phyloP scores from a whole-genome alignment of 306 rosid species.

The Medicago ruthenica region DNA sequence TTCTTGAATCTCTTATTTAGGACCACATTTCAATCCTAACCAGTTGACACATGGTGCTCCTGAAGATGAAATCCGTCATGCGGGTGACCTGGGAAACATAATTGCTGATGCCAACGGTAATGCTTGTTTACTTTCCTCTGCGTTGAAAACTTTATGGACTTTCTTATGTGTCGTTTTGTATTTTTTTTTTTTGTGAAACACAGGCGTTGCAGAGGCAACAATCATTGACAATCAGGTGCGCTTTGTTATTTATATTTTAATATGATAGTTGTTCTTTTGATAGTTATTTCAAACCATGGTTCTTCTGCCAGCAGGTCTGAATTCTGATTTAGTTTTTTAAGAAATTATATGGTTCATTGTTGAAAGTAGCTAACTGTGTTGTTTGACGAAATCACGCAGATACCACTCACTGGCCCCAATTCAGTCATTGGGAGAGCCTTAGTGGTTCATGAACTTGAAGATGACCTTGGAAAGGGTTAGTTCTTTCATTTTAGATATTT shows the following conservation, averaged over 20 bases:
- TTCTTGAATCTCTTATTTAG: conserved; percentile 49
- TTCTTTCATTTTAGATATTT: conserved; percentile 44
- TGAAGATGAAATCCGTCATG: conserved; percentile 89
- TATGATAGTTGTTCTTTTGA: neutral
- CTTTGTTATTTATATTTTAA: conserved; percentile 15
- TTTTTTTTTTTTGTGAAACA: conserved; percentile 36
- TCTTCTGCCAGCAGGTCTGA: neutral
- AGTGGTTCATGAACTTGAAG: conserved; percentile 86
- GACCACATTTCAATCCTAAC: conserved; percentile 91
- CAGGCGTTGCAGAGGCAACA: conserved; percentile 80
- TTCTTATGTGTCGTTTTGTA: conserved; percentile 23
- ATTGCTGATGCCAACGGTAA: conserved; percentile 77
- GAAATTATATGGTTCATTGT: conserved; percentile 10
- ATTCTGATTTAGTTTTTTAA: neutral
- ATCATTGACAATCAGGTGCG: conserved; percentile 78
- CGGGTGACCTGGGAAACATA: conserved; percentile 99
- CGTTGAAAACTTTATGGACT: neutral
- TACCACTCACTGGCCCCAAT: conserved; percentile 75
- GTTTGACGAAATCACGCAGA: conserved; percentile 51
- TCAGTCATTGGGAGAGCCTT: conserved; percentile 86
- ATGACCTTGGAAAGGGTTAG: conserved; percentile 90
- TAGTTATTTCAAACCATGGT: neutral
- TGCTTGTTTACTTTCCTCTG: conserved; percentile 24
- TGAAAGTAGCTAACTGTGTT: conserved; percentile 21
- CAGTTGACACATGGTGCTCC: conserved; percentile 87